Evolutionary conservation across 2,329 filamentous ascomycete species (phyloP), one percentile per base, ranked within the genome.

Genomic region (Juglanconis sp.): DNA sequence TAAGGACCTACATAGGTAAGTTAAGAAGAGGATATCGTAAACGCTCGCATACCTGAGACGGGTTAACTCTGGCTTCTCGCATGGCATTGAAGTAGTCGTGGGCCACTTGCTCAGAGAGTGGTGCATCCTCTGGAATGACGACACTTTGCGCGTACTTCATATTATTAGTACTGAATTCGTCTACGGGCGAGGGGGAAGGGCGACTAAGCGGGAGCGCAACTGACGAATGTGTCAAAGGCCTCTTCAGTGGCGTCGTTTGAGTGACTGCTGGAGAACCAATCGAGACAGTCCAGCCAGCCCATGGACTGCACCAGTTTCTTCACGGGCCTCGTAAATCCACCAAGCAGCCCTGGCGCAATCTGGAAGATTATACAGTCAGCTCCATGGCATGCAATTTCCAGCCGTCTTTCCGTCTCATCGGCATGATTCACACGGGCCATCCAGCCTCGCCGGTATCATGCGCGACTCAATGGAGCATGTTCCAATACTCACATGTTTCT

Each of bases 241-340:
- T 59, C 57, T 2, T 59, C 57, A 34, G 57, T 50, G 15, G 52
- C 46, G 36, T 55, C 52, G 3, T 59, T 55, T 7, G 57, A 59
- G 31, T 55, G 52, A 11, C 48, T 59, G 5, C 36, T 46, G 3
- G 57, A 55, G 31, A 59, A 59, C 52, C 57, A 59, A 36, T 32
- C 15, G 9, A 59, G 36, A 9, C 35, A 50, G 11, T 59, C 57
- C 10, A 59, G 36, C 52, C 57, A 59, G 11, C 35, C 17, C 52
- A 55, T 59, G 9, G 52, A 42, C 15, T 59, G 46, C 31, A 59
- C 57, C 7, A 59, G 31, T n/a, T 59, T 55, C 46, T 59, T 55
- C n/a, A 59, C 46, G n/a, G 46, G 46, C 5, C 52, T 54, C 24
- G 55, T 59, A 35, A 59, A 44, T 4, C 44, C 57, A 38, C 17